Conservation (phyloP, 192 early-diverging fungal species). For the Rhizoclosmatium sp. region DNA sequence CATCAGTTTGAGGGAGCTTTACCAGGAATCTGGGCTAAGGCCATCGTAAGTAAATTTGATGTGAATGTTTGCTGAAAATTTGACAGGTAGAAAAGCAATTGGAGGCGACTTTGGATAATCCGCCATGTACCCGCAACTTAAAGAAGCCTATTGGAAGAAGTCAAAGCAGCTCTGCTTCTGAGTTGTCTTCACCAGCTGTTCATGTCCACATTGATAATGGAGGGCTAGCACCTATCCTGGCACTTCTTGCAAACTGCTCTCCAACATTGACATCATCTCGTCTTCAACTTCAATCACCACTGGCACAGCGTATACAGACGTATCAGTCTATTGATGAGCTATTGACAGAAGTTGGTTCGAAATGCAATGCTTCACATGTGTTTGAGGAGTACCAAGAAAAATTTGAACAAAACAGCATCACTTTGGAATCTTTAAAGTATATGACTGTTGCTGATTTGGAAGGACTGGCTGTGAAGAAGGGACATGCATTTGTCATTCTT, state of each 20-base stretch:
- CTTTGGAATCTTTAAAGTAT: neutral
- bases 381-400: neutral
- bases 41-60: neutral
- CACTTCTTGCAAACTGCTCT: neutral
- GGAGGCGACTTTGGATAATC: neutral
- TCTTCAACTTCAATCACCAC: neutral
- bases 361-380: neutral
- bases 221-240: neutral
- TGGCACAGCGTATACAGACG: neutral
- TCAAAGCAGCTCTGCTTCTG: neutral
- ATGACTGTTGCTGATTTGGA: neutral
- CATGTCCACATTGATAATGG: neutral
- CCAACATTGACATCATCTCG: neutral
- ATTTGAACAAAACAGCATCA: neutral
- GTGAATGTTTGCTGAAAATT: too few relatives aligned
- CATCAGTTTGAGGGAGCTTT: neutral
- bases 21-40: neutral
- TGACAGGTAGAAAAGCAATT: too few relatives aligned
- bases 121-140: neutral
- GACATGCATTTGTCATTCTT: slow-evolving; percentile 5
- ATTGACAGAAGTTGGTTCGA: neutral
- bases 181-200: neutral
- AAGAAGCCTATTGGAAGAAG: neutral
- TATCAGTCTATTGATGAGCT: neutral
- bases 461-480: neutral